A percentile compares a stretch with the other conserved stretches of the same genome.
Evolutionary conservation across 352 stramenopile genomes (phyloP).

Genomic region (Pilasporangium apinafurcum): DNA sequence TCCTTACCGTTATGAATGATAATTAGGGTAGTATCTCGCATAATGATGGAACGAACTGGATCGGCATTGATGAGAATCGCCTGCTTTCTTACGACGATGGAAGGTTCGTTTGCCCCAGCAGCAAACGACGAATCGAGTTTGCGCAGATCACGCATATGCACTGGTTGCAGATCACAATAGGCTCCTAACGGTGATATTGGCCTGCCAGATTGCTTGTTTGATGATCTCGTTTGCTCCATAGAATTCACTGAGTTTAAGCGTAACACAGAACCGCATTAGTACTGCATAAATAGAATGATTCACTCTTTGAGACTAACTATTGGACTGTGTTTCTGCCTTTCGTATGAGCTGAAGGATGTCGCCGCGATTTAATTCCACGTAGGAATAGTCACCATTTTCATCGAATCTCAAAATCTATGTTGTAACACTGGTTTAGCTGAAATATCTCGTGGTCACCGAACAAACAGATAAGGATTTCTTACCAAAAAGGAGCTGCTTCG

Average conservation of each 20-base stretch:
- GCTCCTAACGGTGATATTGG: slow-evolving; percentile 8
- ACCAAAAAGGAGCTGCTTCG: too few relatives aligned
- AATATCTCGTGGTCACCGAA: too few relatives aligned
- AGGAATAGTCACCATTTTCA: slow-evolving; percentile 12
- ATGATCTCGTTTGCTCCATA: too few relatives aligned
- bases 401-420: slow-evolving; percentile 28
- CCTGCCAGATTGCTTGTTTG: slow-evolving; percentile 4
- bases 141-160: slow-evolving; percentile 37
- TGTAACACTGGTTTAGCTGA: too few relatives aligned
- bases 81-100: slow-evolving; percentile 32
- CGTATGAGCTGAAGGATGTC: slow-evolving; percentile 28
- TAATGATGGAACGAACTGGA: slow-evolving; percentile 35
- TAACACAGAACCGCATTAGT: too few relatives aligned
- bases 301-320: slow-evolving; percentile 2
- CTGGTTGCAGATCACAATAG: slow-evolving; percentile 27
- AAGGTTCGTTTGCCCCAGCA: slow-evolving; percentile 19
- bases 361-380: slow-evolving; percentile 15
- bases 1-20: slow-evolving; percentile 41
- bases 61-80: slow-evolving; percentile 42
- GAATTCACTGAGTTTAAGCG: too few relatives aligned
- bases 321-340: slow-evolving; percentile 6
- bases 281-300: too few relatives aligned
- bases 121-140: slow-evolving; percentile 32
- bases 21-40: slow-evolving; percentile 27
- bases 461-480: too few relatives aligned